Evolutionary conservation across 768 basidiomycete genomes (phyloP).

Genomic region (Lyophyllum semitale): DNA sequence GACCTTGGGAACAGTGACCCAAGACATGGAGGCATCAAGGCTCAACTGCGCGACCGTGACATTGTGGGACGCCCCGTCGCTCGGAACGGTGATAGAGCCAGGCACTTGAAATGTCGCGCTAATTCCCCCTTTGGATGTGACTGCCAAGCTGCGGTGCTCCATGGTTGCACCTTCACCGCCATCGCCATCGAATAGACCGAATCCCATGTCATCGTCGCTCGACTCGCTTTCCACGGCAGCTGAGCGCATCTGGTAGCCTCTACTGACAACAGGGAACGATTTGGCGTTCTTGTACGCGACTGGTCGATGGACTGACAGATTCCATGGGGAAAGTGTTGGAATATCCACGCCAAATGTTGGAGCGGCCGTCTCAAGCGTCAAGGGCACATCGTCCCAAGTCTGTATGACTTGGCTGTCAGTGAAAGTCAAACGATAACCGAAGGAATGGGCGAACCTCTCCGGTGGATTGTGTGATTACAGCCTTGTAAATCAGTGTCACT

Average conservation of each 20-base stretch:
- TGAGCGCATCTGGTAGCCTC: too few species aligned
- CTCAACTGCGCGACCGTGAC: constrained; percentile 40
- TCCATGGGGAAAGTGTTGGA: constrained; percentile 38
- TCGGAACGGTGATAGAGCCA: constrained; percentile 42
- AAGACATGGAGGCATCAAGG: constrained; percentile 41
- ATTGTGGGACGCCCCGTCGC: constrained; percentile 40
- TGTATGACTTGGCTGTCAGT: background rate
- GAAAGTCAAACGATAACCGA: background rate
- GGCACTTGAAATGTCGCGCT: constrained; percentile 44
- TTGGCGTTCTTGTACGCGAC: background rate
- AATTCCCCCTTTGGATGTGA: constrained; percentile 38
- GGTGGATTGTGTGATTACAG: constrained; percentile 39
- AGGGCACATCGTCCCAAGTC: constrained; percentile 39
- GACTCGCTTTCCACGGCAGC: background rate
- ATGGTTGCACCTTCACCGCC: background rate
- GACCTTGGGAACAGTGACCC: constrained; percentile 41
- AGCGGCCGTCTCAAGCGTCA: constrained; percentile 43
- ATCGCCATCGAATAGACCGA: background rate
- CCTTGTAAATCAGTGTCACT: constrained; percentile 42
- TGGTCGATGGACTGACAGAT: constrained; percentile 21
- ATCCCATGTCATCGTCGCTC: background rate
- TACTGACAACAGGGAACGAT: too few species aligned
- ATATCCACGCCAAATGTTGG: constrained; percentile 41
- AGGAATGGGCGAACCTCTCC: constrained; percentile 34
- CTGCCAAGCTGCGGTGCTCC: constrained; percentile 23